These are phyloP conservation scores for Beauveria australis DNA, from an alignment of 2,329 filamentous ascomycete genomes.

Conservation along the genomic window DNA sequence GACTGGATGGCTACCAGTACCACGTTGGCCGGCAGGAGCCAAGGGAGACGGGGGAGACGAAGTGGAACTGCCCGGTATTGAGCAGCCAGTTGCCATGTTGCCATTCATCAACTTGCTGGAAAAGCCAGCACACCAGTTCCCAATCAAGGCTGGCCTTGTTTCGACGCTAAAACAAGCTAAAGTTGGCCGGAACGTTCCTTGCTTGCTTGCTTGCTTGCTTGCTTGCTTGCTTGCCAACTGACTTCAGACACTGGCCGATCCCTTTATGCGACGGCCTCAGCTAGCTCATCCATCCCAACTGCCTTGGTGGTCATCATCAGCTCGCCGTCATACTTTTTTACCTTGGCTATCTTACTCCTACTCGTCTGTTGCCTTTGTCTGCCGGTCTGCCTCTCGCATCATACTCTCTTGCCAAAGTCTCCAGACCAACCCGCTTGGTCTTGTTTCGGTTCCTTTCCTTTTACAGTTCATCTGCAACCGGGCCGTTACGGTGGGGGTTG, in stretches of 20 bases:
- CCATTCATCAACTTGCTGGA: no score
- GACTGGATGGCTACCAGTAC: background rate
- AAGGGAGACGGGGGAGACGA: background rate
- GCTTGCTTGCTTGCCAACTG: background rate
- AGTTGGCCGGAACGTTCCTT: background rate
- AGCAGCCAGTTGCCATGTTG: no score
- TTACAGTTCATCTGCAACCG: background rate
- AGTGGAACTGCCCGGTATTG: background rate
- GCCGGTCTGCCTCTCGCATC: background rate
- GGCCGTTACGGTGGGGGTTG: background rate
- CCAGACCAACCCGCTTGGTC: background rate
- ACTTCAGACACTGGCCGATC: background rate
- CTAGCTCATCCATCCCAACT: background rate
- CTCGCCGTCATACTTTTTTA: background rate
- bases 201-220: background rate
- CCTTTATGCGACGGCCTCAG: background rate
- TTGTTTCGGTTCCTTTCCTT: background rate
- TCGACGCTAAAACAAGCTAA: constrained; percentile 3
- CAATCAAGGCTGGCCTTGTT: background rate
- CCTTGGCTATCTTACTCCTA: background rate
- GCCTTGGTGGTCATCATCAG: background rate
- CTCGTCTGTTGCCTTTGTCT: background rate
- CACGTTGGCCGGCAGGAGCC: background rate
- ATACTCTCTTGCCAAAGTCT: background rate
- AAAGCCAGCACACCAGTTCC: background rate